These are phyloP conservation scores for Diaporthe aspalathi DNA, from an alignment of 2,329 filamentous ascomycete genomes.

Conservation along the genomic window DNA sequence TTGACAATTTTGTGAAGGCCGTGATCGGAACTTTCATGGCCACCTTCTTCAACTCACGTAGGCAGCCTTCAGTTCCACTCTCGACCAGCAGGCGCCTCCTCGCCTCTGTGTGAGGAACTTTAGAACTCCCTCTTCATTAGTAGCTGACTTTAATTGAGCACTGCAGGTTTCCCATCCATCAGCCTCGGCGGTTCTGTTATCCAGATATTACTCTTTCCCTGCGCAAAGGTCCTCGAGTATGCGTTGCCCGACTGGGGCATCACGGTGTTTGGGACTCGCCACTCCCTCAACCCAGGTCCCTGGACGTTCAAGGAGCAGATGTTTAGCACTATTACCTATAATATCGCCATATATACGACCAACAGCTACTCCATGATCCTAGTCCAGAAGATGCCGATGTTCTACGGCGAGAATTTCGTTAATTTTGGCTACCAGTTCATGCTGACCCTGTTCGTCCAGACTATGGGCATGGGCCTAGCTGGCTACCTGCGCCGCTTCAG, in stretches of 20 bases:
- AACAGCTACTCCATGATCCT: slow-evolving; percentile 52
- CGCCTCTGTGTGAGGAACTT: no score
- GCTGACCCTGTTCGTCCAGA: slow-evolving; percentile 54
- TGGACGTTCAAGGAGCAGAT: slow-evolving; percentile 58
- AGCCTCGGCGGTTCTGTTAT: slow-evolving; percentile 51
- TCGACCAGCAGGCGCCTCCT: no score
- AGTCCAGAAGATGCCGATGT: slow-evolving; percentile 51
- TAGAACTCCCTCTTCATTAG: no score
- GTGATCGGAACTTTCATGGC: slow-evolving; percentile 54
- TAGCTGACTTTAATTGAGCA: no score
- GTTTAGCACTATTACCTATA: slow-evolving; percentile 54
- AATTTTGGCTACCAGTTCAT: slow-evolving; percentile 55
- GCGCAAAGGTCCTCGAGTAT: slow-evolving; percentile 56
- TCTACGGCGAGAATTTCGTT: slow-evolving; percentile 54
- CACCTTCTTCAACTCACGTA: slow-evolving; percentile 54
- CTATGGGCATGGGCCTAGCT: slow-evolving; percentile 57
- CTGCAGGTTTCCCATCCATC: slow-evolving; percentile 50
- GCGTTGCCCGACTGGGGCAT: slow-evolving; percentile 59
- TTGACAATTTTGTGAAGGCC: slow-evolving; percentile 39
- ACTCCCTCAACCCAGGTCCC: slow-evolving; percentile 55
- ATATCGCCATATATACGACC: slow-evolving; percentile 51
- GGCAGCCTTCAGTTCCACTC: no score
- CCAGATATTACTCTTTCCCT: slow-evolving; percentile 60
- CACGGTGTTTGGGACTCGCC: slow-evolving; percentile 52
- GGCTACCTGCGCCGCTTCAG: slow-evolving; percentile 53